Percentiles rank a stretch among this genome's conserved stretches.
Evolutionary conservation across 1,284 basidiomycete genomes (phyloP).

Genomic region (Trametes polyzona): DNA sequence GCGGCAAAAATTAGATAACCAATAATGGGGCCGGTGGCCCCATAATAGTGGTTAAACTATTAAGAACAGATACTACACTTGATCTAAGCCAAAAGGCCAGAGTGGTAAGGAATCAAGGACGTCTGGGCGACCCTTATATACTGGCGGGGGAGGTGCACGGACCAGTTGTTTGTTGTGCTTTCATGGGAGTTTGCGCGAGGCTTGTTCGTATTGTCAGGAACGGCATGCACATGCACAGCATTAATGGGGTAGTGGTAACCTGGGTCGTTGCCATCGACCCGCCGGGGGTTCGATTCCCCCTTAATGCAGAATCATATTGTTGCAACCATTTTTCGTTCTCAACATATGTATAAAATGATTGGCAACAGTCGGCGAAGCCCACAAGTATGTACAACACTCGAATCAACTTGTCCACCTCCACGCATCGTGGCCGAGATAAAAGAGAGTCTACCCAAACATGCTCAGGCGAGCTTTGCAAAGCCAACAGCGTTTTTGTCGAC

Average conservation of each 20-base stretch:
- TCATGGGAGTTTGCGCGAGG: background rate
- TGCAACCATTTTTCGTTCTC: no score
- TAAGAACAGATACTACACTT: slow-evolving; percentile 96
- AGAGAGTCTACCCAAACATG: no score
- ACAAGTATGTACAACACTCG: no score
- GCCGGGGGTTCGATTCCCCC: slow-evolving; percentile 75
- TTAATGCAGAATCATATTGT: no score
- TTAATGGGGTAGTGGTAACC: slow-evolving; percentile 38
- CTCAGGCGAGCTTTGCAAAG: slow-evolving; percentile 14
- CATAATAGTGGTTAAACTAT: slow-evolving; percentile 80
- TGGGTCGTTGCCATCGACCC: slow-evolving; percentile 49
- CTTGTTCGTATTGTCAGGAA: background rate
- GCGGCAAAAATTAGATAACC: slow-evolving; percentile 31
- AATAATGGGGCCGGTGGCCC: slow-evolving; percentile 33
- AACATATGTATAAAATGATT: no score
- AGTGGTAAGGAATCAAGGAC: slow-evolving; percentile 58
- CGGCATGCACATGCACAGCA: no score
- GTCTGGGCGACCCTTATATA: slow-evolving; percentile 8
- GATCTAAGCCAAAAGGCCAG: slow-evolving; percentile 96
- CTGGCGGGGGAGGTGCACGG: slow-evolving; percentile 11
- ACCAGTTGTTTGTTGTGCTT: slow-evolving; percentile 12
- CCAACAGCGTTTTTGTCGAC: slow-evolving; percentile 17
- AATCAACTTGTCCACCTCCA: no score
- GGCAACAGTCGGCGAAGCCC: no score
- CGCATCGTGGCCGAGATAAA: no score